Evolutionary conservation across 306 rosid genomes (phyloP).

Genomic region (Dalbergia oliveri): DNA sequence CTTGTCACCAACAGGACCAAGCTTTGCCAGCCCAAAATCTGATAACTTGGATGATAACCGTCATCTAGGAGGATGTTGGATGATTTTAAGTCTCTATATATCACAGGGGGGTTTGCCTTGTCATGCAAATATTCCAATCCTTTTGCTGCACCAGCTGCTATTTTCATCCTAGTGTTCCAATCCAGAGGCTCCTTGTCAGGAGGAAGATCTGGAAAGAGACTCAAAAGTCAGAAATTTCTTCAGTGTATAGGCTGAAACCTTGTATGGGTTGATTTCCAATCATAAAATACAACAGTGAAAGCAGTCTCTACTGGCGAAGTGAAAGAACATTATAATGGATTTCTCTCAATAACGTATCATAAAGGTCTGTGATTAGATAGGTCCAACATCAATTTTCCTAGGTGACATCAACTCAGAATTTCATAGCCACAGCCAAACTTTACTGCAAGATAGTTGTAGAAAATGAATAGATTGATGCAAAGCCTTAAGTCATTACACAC

Average conservation of each 20-base stretch:
- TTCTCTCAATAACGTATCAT: constrained; percentile 12
- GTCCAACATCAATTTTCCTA: constrained; percentile 18
- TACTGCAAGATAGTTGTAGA: background rate
- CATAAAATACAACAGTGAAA: constrained; percentile 23
- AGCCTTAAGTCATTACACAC: background rate
- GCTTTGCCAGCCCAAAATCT: constrained; percentile 96
- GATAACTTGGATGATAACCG: constrained; percentile 89
- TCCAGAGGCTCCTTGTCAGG: constrained; percentile 84
- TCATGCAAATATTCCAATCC: constrained; percentile 97
- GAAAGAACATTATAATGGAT: background rate
- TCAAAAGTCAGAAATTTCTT: constrained; percentile 40
- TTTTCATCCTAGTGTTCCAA: constrained; percentile 98
- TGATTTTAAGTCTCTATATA: constrained; percentile 92
- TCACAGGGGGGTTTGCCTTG: constrained; percentile 95
- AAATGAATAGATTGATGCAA: background rate
- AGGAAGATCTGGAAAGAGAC: constrained; percentile 71
- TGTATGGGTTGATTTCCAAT: constrained; percentile 2
- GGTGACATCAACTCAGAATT: constrained; percentile 3
- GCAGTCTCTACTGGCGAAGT: constrained; percentile 12
- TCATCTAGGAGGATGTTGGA: constrained; percentile 94
- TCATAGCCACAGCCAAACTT: background rate
- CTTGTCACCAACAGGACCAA: constrained; percentile 96
- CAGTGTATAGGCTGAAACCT: background rate
- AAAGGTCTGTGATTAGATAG: constrained; percentile 25
- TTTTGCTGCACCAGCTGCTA: constrained; percentile 98